Percentiles rank a stretch among this genome's conserved stretches.
Conservation (phyloP, 75 land plant species). For the Sequoiadendron giganteum region DNA sequence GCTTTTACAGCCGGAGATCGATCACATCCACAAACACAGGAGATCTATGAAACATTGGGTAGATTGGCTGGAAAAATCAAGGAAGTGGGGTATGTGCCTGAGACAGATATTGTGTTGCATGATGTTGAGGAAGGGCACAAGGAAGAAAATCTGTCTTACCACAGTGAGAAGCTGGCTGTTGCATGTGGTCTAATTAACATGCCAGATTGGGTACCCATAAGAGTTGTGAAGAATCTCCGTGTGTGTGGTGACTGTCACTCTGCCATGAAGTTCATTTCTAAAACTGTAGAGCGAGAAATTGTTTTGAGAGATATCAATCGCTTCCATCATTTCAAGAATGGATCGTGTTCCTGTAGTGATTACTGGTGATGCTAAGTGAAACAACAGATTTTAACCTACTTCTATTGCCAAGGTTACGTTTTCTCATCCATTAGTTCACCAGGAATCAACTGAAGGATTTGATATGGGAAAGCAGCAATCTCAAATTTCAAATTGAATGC, state of each 20-base stretch:
- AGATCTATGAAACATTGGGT: conserved; percentile 20
- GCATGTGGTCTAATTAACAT: conserved; percentile 16
- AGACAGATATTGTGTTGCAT: conserved; percentile 54
- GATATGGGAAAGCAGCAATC: neutral
- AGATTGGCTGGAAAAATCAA: conserved; percentile 31
- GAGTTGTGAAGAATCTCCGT: conserved; percentile 5
- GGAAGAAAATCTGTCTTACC: conserved; percentile 46
- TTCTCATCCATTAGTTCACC: neutral
- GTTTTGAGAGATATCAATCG: neutral
- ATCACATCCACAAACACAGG: conserved; percentile 20
- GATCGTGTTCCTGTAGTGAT: conserved; percentile 1
- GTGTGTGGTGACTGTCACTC: conserved; percentile 2
- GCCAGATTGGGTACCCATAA: neutral
- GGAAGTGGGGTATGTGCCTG: conserved; percentile 13
- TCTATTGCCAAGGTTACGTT: neutral
- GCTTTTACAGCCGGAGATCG: conserved; percentile 46
- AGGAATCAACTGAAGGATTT: neutral
- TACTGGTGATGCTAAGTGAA: neutral
- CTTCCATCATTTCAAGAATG: neutral
- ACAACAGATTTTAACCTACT: neutral
- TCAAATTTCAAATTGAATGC: neutral
- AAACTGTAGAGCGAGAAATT: neutral
- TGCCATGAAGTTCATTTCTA: neutral
- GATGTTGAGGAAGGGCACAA: conserved; percentile 68
- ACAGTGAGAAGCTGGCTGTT: conserved; percentile 71